A percentile compares a stretch with the other conserved stretches of the same genome.
Conservation (phyloP, 768 basidiomycete species). For the Naganishia onofrii region DNA sequence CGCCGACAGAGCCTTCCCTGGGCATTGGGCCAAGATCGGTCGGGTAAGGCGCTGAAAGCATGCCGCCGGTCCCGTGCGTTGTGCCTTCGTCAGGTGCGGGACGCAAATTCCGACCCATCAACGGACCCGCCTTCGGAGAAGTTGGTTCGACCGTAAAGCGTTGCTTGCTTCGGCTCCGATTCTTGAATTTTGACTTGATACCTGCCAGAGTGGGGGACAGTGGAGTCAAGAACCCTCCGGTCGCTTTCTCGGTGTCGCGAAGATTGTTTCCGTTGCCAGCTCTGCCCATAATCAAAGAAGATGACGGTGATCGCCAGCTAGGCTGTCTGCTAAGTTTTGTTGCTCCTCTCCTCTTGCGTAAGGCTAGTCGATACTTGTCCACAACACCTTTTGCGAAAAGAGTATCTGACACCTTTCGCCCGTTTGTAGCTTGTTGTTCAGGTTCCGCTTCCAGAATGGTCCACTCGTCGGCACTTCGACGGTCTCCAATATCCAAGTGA, state of each 20-base stretch:
- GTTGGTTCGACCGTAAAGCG: neutral
- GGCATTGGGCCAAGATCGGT: neutral
- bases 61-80: neutral
- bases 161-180: slow-evolving; percentile 2
- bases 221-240: neutral
- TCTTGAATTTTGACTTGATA: slow-evolving; percentile 12
- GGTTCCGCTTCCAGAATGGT: slow-evolving; percentile 28
- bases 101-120: neutral
- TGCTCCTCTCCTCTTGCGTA: slow-evolving; percentile 28
- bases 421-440: slow-evolving; percentile 25
- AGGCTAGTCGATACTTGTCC: slow-evolving; percentile 30
- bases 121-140: neutral
- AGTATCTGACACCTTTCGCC: slow-evolving; percentile 17
- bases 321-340: slow-evolving; percentile 7
- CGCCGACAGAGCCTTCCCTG: neutral
- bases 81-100: neutral
- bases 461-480: slow-evolving; percentile 28
- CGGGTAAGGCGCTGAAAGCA: neutral
- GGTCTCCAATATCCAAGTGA: neutral
- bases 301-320: neutral
- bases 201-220: slow-evolving; percentile 16
- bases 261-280: neutral
- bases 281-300: slow-evolving; percentile 15
- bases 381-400: slow-evolving; percentile 33
- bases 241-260: neutral